These are phyloP conservation scores for Iris pallida DNA, from an alignment of 116 monocot species.

Conservation along the genomic window DNA sequence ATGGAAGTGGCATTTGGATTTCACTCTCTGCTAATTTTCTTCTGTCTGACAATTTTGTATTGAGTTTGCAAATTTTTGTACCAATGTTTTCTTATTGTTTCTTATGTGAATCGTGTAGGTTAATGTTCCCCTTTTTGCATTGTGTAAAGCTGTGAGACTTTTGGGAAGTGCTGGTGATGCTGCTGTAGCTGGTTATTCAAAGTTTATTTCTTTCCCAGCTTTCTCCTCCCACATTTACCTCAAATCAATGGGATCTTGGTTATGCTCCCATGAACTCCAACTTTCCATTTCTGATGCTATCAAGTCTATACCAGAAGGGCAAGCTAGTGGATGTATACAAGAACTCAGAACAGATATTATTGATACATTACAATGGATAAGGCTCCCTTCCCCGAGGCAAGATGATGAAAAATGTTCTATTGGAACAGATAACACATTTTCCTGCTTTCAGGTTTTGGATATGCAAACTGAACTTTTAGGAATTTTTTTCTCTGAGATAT, in stretches of 20 bases:
- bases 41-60: not conserved
- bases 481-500: slow-evolving; percentile 58
- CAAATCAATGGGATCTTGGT: slow-evolving; percentile 37
- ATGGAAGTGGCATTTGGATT: not conserved
- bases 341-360: slow-evolving; percentile 54
- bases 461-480: slow-evolving; percentile 54
- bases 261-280: slow-evolving; percentile 47
- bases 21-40: not conserved
- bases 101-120: slow-evolving; percentile 47
- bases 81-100: slow-evolving; percentile 7
- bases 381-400: not conserved
- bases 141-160: slow-evolving; percentile 70
- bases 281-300: slow-evolving; percentile 49
- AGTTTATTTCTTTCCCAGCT: slow-evolving; percentile 28
- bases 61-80: not conserved
- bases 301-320: slow-evolving; percentile 82
- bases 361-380: slow-evolving; percentile 71
- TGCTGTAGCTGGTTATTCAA: slow-evolving; percentile 16
- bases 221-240: slow-evolving; percentile 33
- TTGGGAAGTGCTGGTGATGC: slow-evolving; percentile 21
- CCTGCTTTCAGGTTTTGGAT: slow-evolving; percentile 22
- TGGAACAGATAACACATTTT: slow-evolving; percentile 4
- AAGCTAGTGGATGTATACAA: slow-evolving; percentile 53
- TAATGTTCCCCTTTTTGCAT: slow-evolving; percentile 57
- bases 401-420: slow-evolving; percentile 7